phyloP scores from a whole-genome alignment of 805 yeast genomes.

The Saccharomycopsis sp. region DNA sequence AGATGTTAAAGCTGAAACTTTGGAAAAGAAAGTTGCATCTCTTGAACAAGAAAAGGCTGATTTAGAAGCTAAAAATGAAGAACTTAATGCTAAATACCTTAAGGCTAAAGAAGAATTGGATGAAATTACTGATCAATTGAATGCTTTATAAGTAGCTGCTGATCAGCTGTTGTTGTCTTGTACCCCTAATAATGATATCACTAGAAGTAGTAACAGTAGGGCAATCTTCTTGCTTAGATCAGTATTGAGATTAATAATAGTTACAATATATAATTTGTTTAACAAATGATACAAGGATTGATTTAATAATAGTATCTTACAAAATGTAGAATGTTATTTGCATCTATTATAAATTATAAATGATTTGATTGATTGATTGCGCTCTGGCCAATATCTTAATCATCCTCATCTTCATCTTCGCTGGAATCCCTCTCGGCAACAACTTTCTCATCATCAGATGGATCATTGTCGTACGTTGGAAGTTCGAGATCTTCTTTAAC shows the following conservation, averaged over 20 bases:
- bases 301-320: no score
- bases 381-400: no score
- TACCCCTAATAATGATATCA: no score
- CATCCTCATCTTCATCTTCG: conserved; percentile 17
- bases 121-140: conserved; percentile 58
- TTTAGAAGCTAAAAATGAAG: conserved; percentile 52
- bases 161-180: no score
- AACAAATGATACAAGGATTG: no score
- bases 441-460: conserved; percentile 14
- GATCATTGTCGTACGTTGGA: conserved; percentile 10
- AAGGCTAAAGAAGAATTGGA: conserved; percentile 57
- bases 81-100: conserved; percentile 46
- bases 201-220: no score
- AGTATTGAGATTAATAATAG: no score
- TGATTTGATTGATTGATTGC: conserved; percentile 60
- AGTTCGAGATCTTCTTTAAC: conserved; percentile 17
- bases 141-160: conserved; percentile 30
- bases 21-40: conserved; percentile 58
- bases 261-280: no score
- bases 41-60: conserved; percentile 57
- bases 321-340: no score
- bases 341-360: no score
- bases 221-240: no score
- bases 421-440: conserved; percentile 17
- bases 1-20: conserved; percentile 57